Base-by-base conservation (phyloP, 1,284 basidiomycete species). In the Albatrellus sp. region DNA sequence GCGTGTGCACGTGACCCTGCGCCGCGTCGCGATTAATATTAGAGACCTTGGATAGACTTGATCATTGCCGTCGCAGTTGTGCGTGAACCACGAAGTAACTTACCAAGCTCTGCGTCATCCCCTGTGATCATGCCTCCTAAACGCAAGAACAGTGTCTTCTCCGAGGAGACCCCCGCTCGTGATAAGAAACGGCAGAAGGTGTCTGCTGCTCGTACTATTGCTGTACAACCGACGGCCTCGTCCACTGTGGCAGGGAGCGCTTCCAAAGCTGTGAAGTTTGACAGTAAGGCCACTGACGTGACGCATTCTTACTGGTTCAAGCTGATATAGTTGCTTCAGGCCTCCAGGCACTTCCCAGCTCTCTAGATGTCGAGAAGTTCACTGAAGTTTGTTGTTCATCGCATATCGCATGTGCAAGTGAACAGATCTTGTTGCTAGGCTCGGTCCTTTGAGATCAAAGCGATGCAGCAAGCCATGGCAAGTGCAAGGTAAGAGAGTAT, bases 381-480 rank as follows among this genome's bases (percentile, higher is more conserved):
- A 73, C 82, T 9, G 81, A 92, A 69, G 90, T 88, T 37, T 11
- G 67, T 48, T 38, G 14, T 47, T 37, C 32, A n/a, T 36, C 3
- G 8, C 19, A 34, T 20, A 28, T 24, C 40, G 34, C 20, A 29
- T 37, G 35, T 40, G 34, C 34, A 39, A 39, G 24, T 2, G 42
- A 35, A 49, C 45, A 36, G 31, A 43, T 28, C 32, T 13, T 10
- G 5, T 13, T 5, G n/a, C 5, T 50, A 93, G 89, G 77, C 88
- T 16, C 72, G 92, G 49, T 73, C 79, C 3, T 88, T 89, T 55
- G 91, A 97, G 63, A 90, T 96, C 45, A 66, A 75, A 39, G 86
- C 90, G 0, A 89, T 96, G 80, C 79, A 91, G 51, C 73, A 69
- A 19, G 81, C 89, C 0, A 92, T 94, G 69, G 78, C 85, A 60